Evolutionary conservation across 108 stramenopile genomes (phyloP).

Genomic region (Cyclostephanos invisitatus): DNA sequence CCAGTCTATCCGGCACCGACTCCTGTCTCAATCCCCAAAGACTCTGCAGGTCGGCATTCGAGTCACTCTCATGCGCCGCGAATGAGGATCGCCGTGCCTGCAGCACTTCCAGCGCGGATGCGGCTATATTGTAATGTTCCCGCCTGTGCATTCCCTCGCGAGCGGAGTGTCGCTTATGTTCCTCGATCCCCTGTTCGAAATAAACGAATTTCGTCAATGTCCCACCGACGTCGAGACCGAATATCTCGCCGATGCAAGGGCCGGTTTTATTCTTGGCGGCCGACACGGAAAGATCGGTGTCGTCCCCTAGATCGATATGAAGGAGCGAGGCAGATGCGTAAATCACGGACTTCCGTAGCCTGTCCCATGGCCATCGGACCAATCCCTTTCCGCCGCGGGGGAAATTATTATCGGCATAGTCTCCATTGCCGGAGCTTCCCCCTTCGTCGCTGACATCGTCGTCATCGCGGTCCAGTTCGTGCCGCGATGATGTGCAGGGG

Average conservation of each 20-base stretch:
- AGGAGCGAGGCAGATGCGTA: constrained; percentile 32
- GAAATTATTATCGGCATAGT: background rate
- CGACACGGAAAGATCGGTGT: constrained; percentile 2
- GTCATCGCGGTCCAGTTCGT: constrained; percentile 9
- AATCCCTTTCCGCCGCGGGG: background rate
- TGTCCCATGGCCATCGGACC: constrained; percentile 47
- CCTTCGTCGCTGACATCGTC: constrained; percentile 30
- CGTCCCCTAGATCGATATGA: constrained; percentile 4
- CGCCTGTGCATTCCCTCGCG: constrained; percentile 46
- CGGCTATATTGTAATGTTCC: constrained; percentile 60
- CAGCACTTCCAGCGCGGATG: constrained; percentile 65
- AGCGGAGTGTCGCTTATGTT: constrained; percentile 25
- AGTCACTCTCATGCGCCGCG: constrained; percentile 34
- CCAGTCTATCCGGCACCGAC: constrained; percentile 64
- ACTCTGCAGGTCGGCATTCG: constrained; percentile 54
- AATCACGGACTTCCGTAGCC: constrained; percentile 26
- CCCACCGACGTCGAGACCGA: constrained; percentile 93
- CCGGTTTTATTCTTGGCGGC: constrained; percentile 35
- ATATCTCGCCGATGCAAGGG: constrained; percentile 65
- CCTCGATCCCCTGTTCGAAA: constrained; percentile 76
- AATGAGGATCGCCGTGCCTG: constrained; percentile 45
- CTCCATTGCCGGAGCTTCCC: background rate
- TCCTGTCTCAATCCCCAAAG: constrained; percentile 56
- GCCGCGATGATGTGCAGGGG: background rate
- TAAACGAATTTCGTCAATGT: constrained; percentile 96